These are phyloP conservation scores for Mucor lusitanicus DNA, from an alignment of 371 early-diverging fungal species.

Conservation along the genomic window DNA sequence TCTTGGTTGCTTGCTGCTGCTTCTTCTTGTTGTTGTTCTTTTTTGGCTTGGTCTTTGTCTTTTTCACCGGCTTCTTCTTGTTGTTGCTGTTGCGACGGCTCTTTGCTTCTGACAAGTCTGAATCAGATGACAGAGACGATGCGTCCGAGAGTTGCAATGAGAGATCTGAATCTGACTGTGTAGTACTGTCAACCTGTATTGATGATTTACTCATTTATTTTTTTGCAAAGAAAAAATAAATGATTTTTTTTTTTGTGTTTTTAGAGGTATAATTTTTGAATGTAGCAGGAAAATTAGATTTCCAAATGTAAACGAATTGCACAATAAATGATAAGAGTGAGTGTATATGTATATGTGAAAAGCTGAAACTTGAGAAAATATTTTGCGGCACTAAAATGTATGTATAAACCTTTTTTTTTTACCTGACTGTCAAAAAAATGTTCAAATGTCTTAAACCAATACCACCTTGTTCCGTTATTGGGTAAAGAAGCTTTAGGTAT, in stretches of 20 bases:
- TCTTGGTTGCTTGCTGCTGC: conserved; percentile 21
- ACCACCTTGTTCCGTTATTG: not conserved
- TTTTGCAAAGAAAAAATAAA: not conserved
- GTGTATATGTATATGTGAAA: not conserved
- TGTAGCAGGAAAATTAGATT: not conserved
- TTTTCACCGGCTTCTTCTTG: conserved; percentile 4
- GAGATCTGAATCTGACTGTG: conserved; percentile 30
- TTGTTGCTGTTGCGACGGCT: not conserved
- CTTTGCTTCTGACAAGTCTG: conserved; percentile 11
- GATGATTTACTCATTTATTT: not conserved
- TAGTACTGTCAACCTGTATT: not conserved
- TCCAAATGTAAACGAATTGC: not conserved
- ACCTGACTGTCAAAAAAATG: not conserved
- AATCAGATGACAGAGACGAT: conserved; percentile 46
- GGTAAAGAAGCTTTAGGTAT: not conserved
- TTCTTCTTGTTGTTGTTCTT: too few relatives aligned
- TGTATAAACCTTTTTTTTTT: not conserved
- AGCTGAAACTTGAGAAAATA: conserved; percentile 2
- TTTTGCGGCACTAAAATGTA: conserved; percentile 2
- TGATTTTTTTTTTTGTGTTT: not conserved
- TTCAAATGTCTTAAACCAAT: not conserved
- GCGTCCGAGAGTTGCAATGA: conserved; percentile 46
- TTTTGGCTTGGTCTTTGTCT: conserved; percentile 15
- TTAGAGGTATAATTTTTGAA: not conserved
- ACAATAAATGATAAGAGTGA: not conserved